Evolutionary conservation across 192 early-diverging fungal species (phyloP).

Genomic region (Backusella circina): DNA sequence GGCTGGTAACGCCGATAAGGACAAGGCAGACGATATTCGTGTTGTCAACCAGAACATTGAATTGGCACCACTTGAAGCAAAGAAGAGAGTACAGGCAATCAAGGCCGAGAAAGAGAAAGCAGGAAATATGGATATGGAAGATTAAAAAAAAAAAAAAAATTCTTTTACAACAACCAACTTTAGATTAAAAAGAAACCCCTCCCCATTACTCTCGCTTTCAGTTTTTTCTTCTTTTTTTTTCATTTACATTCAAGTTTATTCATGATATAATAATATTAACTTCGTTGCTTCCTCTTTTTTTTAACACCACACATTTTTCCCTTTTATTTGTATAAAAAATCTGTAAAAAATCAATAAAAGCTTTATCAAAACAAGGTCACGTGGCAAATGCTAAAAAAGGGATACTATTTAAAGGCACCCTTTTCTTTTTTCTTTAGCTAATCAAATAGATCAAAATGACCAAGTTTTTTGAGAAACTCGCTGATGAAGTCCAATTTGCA

Average conservation of each 20-base stretch:
- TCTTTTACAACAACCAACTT: not conserved
- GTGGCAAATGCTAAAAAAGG: too few relatives aligned
- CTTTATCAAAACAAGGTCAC: too few relatives aligned
- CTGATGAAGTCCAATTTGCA: not conserved
- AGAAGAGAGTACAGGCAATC: constrained; percentile 53
- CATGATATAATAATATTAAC: not conserved
- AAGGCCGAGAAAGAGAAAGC: constrained; percentile 50
- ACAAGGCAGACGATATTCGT: constrained; percentile 69
- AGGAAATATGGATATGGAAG: constrained; percentile 64
- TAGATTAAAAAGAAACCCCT: not conserved
- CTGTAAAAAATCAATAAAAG: not conserved
- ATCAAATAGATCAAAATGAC: not conserved
- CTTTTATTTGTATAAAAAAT: too few relatives aligned
- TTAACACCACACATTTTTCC: not conserved
- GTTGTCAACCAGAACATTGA: constrained; percentile 87
- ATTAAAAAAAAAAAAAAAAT: constrained; percentile 18
- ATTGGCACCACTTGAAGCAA: constrained; percentile 62
- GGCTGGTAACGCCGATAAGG: constrained; percentile 81
- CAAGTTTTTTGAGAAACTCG: not conserved
- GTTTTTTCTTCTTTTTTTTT: not conserved
- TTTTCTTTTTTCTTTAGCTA: not conserved
- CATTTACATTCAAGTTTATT: not conserved
- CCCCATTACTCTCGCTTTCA: not conserved
- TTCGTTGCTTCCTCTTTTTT: not conserved
- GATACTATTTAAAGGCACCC: not conserved